Base-by-base conservation (phyloP, 257 asterid species). In the Fraxinus quadrangulata region DNA sequence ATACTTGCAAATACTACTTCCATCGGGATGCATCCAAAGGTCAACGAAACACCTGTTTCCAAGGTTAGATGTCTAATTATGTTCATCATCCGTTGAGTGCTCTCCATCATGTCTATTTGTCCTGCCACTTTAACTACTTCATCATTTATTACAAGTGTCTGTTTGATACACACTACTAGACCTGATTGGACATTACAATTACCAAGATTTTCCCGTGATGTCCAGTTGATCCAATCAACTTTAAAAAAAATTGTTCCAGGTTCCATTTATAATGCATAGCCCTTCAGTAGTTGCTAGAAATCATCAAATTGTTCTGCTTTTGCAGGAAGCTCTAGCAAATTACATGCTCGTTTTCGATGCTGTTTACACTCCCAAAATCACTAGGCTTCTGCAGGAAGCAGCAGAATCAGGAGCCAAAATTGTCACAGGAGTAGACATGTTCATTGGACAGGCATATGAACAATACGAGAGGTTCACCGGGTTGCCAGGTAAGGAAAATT, bases 1-100 rank as follows among this genome's bases (percentile, higher is more conserved):
- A 88, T 93, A 75, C 98, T 96, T 51, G 99, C 98, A 65, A 96
- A 96, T 87, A 89, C 98, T n/a, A 93, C 99, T 51, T 89, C 97
- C 14, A 87, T 96, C 0, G 99, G 98, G n/a, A 96, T 96, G 99
- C 98, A 92, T 76, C 99, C 99, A 7, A 96, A 86, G 73, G 86
- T 96, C 47, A 91, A 93, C 37, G 97, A 93, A 77, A 90, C 99
- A 0, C 98, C 98, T 19, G 71, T 96, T 63, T 75, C 97, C 67
- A 92, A 93, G 99, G 99, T 96, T 82, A 40, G 87, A 4, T 9
- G 3, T 63, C 75, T 56, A 2, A 39, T 61, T 12, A n/a, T 68
- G 68, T 63, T 76, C 66, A 75, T 73, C 54, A 39, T 73, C 73
- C 31, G 40, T 54, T 71, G 3, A 61, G 13, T 33, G 61, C 49